Evolutionary conservation across 2,329 filamentous ascomycete species (phyloP).

Genomic region (Cordyceps cicadae): DNA sequence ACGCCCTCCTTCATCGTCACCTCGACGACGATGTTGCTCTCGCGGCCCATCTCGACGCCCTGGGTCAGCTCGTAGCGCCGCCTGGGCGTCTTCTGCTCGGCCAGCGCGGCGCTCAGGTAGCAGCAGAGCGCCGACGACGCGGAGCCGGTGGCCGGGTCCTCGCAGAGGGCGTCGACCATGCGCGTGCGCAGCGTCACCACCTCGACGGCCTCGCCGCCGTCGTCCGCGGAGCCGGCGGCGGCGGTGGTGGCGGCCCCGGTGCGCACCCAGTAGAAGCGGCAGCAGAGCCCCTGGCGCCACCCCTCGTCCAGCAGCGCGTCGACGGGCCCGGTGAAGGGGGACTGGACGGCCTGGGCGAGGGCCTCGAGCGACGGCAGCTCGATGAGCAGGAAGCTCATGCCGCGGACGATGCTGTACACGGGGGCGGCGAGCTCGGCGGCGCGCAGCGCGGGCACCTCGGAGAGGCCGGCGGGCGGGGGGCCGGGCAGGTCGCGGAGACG

Average conservation of each 20-base stretch:
- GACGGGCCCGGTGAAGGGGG: slow-evolving; percentile 25
- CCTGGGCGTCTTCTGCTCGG: slow-evolving; percentile 22
- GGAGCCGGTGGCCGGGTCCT: slow-evolving; percentile 57
- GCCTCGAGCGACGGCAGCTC: slow-evolving; percentile 52
- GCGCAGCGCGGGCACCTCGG: slow-evolving; percentile 21
- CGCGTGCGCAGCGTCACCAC: slow-evolving; percentile 42
- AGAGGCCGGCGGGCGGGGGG: slow-evolving; percentile 19
- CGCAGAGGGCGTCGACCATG: slow-evolving; percentile 46
- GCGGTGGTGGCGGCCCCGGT: slow-evolving; percentile 23
- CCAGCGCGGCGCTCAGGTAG: slow-evolving; percentile 41
- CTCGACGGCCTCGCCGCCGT: slow-evolving; percentile 15
- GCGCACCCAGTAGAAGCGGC: slow-evolving; percentile 52
- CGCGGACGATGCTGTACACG: slow-evolving; percentile 58
- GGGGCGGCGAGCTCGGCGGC: slow-evolving; percentile 35
- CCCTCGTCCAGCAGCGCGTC: slow-evolving; percentile 39
- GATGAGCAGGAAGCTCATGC: slow-evolving; percentile 65
- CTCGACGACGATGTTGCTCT: slow-evolving; percentile 43
- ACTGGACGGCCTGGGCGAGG: slow-evolving; percentile 35
- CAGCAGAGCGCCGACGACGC: slow-evolving; percentile 49
- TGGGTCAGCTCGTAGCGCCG: slow-evolving; percentile 48
- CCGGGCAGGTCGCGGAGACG: slow-evolving; percentile 27
- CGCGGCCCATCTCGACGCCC: slow-evolving; percentile 59
- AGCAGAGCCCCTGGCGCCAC: slow-evolving; percentile 47
- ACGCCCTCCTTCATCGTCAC: slow-evolving; percentile 26
- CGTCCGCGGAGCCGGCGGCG: slow-evolving; percentile 16